Evolutionary conservation across 108 stramenopile species (phyloP).

Genomic region (Schizochytrium sp.): DNA sequence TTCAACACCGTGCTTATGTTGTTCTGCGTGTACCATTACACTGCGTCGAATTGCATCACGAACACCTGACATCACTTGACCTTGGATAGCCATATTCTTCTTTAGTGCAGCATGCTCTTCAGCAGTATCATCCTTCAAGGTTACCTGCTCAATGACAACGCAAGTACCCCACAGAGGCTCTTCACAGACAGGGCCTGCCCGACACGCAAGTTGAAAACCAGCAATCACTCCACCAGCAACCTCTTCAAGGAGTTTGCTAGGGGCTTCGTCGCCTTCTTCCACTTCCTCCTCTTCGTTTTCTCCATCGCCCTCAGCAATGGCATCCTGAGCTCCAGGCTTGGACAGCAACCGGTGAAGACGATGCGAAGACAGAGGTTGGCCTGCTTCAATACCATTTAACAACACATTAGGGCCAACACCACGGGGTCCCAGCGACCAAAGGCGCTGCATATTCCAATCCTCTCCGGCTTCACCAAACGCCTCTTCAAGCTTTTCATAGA

Average conservation of each 20-base stretch:
- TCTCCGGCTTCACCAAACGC: conserved; percentile 36
- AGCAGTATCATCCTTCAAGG: not conserved
- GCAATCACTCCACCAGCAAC: conserved; percentile 13
- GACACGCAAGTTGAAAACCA: conserved; percentile 66
- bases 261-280: not conserved
- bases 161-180: conserved; percentile 68
- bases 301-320: conserved; percentile 4
- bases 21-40: not conserved
- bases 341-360: not conserved
- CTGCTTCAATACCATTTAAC: not conserved
- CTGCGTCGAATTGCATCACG: conserved; percentile 34
- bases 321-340: not conserved
- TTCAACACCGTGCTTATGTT: conserved; percentile 49
- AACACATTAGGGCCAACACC: conserved; percentile 61
- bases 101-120: conserved; percentile 19
- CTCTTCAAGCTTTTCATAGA: not conserved
- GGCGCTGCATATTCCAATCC: conserved; percentile 7
- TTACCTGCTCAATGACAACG: conserved; percentile 60
- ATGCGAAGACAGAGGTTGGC: not conserved
- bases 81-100: not conserved
- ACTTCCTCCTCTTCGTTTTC: not conserved
- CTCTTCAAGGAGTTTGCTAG: not conserved
- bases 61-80: conserved; percentile 54
- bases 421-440: conserved; percentile 49
- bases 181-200: conserved; percentile 66